Base-by-base conservation (phyloP, 176 grass and related monocot species). In the Oryza glumipatula region DNA sequence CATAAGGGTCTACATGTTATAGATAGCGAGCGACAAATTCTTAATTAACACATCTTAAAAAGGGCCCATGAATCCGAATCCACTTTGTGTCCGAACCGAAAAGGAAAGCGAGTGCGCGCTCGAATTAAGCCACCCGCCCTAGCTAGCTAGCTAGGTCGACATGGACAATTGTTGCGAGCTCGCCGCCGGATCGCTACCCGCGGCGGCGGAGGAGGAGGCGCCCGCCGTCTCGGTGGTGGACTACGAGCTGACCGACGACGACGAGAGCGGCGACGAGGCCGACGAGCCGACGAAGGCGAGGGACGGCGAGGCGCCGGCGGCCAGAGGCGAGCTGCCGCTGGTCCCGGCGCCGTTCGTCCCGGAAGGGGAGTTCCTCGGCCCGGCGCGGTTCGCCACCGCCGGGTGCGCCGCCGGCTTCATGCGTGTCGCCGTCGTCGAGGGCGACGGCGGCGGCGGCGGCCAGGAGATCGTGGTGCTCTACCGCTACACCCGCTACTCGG, bases 361-460 rank as follows among this genome's bases (percentile, higher is more conserved):
- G 0, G 16, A 54, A 38, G 70, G 70, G 32, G 0, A 23, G 35
- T 49, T 76, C 2, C 19, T 76, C 17, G 64, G 48, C 0, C 72
- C 64, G 9, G 64, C 24, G 9, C 12, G 9, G 24, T 82, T 63
- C 49, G 65, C 65, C 72, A 7, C 49, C 38, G 5, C 32, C 36
- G 79, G 73, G 49, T 76, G n/a, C 72, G 48, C 72, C 5, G 72
- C 72, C 49, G 79, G 72, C 1, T 82, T 82, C 72, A 49, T 82
- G 51, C 65, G 39, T 1, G 65, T 77, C 39, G 78, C 49, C 38
- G 26, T 10, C 24, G 16, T 44, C 7, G 85, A n/a, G 30, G 36
- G 2, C 21, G 52, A 21, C 16, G 1, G 6, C 38, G 39, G 3
- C 5, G 1, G 19, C 17, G 19, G 3, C 0, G 28, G 3, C 22